Base-by-base conservation (phyloP, 257 asterid species). In the Salvia splendens region DNA sequence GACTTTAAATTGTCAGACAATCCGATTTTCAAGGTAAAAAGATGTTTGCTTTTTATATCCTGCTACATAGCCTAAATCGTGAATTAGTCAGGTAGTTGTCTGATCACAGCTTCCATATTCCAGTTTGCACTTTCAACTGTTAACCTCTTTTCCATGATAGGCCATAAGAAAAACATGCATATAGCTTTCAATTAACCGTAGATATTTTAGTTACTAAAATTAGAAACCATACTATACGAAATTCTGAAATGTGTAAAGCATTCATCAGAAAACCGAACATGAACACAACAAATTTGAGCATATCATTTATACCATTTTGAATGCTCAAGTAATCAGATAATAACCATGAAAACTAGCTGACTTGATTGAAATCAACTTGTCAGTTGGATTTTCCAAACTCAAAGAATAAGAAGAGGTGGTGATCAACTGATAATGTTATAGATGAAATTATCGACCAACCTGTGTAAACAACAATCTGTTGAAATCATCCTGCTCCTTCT, bases 401-500 rank as follows among this genome's bases (percentile, higher is more conserved):
- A 12, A 67, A 60, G 64, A 68, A 62, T 30, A 33, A 53, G 50
- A 60, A 38, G 40, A 16, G 12, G 50, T 5, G 51, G 30, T 47
- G 43, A 64, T 70, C 28, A 61, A 38, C 35, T 53, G 30, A 64
- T 67, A 35, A 60, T 51, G 48, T 35, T 2, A 51, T 11, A 12
- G 30, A 75, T 38, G 28, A 52, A 60, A 5, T 8, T 47, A 50
- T 51, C 46, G 62, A 80, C 87, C 67, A 69, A 94, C 99, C 99
- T 90, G 96, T 9, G 83, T 73, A 82, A 88, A 87, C 77, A 94
- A 64, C 66, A 90, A 72, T 68, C 73, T 85, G 63, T 85, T 94
- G 68, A 75, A 85, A 79, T 90, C 99, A 52, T 94, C 99, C 73
- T 88, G 96, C 84, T 94, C 99, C 79, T 86, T 94, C 79, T 91